Evolutionary conservation across 371 early-diverging fungal genomes (phyloP).

Genomic region (Mortierella sp.): DNA sequence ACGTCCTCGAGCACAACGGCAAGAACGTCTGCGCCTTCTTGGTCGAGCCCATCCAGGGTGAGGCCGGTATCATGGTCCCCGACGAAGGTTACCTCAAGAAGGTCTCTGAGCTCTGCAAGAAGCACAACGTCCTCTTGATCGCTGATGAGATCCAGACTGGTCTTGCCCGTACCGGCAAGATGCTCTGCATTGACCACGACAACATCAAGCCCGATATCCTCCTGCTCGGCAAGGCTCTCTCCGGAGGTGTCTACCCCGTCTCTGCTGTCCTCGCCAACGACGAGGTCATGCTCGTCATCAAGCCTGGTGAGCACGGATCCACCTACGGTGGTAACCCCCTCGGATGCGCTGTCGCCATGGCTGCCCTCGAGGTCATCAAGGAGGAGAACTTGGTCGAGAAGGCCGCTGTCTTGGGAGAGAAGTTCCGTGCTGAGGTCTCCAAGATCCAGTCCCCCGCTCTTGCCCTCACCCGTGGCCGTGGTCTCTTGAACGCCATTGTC

Average conservation of each 20-base stretch:
- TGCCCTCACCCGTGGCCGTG: conserved; percentile 89
- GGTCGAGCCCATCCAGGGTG: conserved; percentile 99
- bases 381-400: conserved; percentile 94
- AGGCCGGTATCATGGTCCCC: conserved; percentile 97
- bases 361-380: conserved; percentile 93
- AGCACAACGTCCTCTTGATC: conserved; percentile 97
- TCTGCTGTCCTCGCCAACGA: conserved; percentile 91
- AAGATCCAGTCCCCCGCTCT: conserved; percentile 85
- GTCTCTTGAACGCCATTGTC: conserved; percentile 96
- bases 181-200: conserved; percentile 95
- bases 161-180: conserved; percentile 94
- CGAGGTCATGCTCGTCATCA: conserved; percentile 94
- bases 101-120: conserved; percentile 92
- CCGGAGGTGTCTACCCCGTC: conserved; percentile 97
- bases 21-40: conserved; percentile 92
- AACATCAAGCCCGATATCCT: conserved; percentile 93
- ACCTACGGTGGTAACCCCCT: conserved; percentile 99
- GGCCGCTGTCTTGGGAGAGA: conserved; percentile 81
- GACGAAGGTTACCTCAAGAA: conserved; percentile 91
- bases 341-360: conserved; percentile 95
- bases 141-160: conserved; percentile 99
- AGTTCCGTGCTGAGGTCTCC: conserved; percentile 83
- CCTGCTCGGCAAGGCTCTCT: conserved; percentile 96
- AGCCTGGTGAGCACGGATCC: conserved; percentile 97
- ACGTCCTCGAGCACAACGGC: conserved; percentile 86